These are phyloP conservation scores for Scenedesmus sp. DNA, from an alignment of 163 green algal genomes.

Conservation along the genomic window DNA sequence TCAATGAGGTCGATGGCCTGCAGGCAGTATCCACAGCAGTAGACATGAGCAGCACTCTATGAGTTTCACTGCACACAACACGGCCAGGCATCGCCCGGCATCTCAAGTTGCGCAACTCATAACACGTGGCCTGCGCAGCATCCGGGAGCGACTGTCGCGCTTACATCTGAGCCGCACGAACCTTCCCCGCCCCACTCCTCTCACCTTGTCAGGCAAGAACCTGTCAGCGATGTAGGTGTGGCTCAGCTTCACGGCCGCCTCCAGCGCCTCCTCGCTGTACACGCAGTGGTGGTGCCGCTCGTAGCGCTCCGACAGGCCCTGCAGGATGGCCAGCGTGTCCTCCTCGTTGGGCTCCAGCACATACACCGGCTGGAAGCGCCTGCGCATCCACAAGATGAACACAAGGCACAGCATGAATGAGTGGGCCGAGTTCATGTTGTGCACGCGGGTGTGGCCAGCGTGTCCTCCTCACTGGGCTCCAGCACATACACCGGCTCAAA, in stretches of 20 bases:
- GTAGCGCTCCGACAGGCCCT: slow-evolving; percentile 86
- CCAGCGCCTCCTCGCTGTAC: slow-evolving; percentile 72
- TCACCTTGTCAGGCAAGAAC: slow-evolving; percentile 91
- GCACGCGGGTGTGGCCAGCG: slow-evolving; percentile 62
- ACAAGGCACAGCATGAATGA: too few species aligned
- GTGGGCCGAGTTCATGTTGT: too few species aligned
- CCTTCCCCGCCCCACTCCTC: not conserved
- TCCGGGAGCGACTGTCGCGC: too few species aligned
- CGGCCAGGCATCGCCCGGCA: not conserved
- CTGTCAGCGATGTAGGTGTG: slow-evolving; percentile 89
- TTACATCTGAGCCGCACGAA: too few species aligned
- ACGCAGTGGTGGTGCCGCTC: slow-evolving; percentile 86
- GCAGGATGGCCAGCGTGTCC: slow-evolving; percentile 86
- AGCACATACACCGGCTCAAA: slow-evolving; percentile 91
- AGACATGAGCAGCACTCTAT: not conserved
- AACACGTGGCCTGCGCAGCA: too few species aligned
- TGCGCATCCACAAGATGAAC: slow-evolving; percentile 55
- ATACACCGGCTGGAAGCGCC: slow-evolving; percentile 88
- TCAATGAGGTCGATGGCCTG: slow-evolving; percentile 95
- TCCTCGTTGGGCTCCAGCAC: slow-evolving; percentile 86
- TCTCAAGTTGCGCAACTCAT: not conserved
- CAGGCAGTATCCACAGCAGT: not conserved
- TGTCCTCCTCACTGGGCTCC: slow-evolving; percentile 85
- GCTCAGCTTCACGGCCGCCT: slow-evolving; percentile 87
- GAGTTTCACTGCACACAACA: not conserved